These are phyloP conservation scores for Vanderwaltozyma verrucispora DNA, from an alignment of 805 yeast species.

Conservation along the genomic window DNA sequence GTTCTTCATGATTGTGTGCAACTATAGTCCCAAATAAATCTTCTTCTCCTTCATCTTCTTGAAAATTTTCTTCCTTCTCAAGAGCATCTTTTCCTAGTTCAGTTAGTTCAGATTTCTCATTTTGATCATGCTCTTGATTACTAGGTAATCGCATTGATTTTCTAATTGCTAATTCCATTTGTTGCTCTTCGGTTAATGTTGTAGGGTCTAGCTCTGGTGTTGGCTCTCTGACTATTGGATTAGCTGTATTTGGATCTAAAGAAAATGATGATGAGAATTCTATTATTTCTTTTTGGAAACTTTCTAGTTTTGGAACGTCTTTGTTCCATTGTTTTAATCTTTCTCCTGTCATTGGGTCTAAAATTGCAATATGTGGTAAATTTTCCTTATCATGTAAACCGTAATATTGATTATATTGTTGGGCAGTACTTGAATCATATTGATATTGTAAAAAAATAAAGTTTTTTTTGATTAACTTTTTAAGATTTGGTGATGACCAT, in stretches of 20 bases:
- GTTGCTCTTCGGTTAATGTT: conserved; percentile 71
- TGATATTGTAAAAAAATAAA: conserved; percentile 84
- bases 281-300: conserved; percentile 57
- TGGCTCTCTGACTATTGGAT: conserved; percentile 57
- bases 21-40: conserved; percentile 41
- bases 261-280: conserved; percentile 61
- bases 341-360: conserved; percentile 96
- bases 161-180: conserved; percentile 61
- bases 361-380: conserved; percentile 81
- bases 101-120: neutral
- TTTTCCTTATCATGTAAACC: conserved; percentile 38
- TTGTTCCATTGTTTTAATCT: conserved; percentile 68
- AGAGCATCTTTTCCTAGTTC: conserved; percentile 3
- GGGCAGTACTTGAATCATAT: conserved; percentile 65
- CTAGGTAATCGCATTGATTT: conserved; percentile 42
- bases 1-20: conserved; percentile 51
- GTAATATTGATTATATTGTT: conserved; percentile 61
- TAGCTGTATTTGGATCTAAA: conserved; percentile 48
- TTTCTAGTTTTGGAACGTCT: conserved; percentile 44
- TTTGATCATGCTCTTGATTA: conserved; percentile 16
- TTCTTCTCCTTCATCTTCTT: conserved; percentile 28
- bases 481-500: conserved; percentile 67
- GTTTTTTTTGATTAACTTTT: conserved; percentile 49
- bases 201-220: conserved; percentile 49
- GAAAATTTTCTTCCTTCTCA: neutral